These are phyloP conservation scores for Phaseolus coccineus DNA, from an alignment of 331 rosid genomes.

Conservation along the genomic window DNA sequence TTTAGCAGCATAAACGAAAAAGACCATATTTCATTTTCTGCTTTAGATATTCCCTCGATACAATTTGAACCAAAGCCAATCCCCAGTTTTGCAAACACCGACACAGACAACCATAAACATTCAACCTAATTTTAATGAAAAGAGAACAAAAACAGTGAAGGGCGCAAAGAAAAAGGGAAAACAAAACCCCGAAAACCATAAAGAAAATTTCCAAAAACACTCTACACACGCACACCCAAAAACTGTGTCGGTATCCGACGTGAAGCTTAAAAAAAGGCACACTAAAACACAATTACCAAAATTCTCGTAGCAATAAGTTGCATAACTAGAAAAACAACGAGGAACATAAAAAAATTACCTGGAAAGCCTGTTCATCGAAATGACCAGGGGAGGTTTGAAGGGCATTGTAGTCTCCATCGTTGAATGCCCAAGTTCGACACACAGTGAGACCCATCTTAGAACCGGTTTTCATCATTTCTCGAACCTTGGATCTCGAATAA, in stretches of 20 bases:
- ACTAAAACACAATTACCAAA: slow-evolving; percentile 33
- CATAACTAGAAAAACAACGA: slow-evolving; percentile 35
- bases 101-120: slow-evolving; percentile 15
- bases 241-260: slow-evolving; percentile 30
- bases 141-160: slow-evolving; percentile 25
- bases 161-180: slow-evolving; percentile 7
- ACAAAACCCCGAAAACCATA: slow-evolving; percentile 12
- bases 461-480: slow-evolving; percentile 72
- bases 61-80: slow-evolving; percentile 2
- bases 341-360: slow-evolving; percentile 56
- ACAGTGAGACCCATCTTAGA: slow-evolving; percentile 95
- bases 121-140: slow-evolving; percentile 37
- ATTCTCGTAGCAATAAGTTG: slow-evolving; percentile 7
- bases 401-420: slow-evolving; percentile 89
- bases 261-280: slow-evolving; percentile 20
- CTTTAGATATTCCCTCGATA: slow-evolving; percentile 2
- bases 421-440: slow-evolving; percentile 98
- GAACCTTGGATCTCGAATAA: slow-evolving; percentile 61
- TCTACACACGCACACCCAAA: background rate
- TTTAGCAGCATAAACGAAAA: slow-evolving; percentile 30
- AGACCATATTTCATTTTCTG: slow-evolving; percentile 7
- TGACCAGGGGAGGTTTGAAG: slow-evolving; percentile 92
- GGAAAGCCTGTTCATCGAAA: slow-evolving; percentile 80
- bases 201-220: background rate
- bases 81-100: slow-evolving; percentile 3